phyloP scores from a whole-genome alignment of 208 protist species.

The Trypanosoma platydactyli region DNA sequence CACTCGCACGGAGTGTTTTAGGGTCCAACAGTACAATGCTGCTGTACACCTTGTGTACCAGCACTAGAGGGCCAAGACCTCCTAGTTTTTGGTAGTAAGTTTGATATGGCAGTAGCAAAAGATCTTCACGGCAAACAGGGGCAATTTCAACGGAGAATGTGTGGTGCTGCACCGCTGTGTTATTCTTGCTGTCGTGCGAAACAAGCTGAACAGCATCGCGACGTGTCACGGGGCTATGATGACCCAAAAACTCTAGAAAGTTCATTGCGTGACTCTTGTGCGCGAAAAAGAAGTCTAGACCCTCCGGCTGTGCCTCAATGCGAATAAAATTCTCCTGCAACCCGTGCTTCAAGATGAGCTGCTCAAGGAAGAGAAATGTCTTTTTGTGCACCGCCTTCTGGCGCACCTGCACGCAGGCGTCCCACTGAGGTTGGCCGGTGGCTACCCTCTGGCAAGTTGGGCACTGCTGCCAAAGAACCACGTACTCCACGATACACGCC shows the following conservation, averaged over 20 bases:
- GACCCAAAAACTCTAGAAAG: slow-evolving; percentile 96
- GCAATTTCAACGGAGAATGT: slow-evolving; percentile 98
- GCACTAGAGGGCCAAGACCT: slow-evolving; percentile 91
- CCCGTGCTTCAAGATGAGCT: slow-evolving; percentile 98
- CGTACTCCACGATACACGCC: slow-evolving; percentile 96
- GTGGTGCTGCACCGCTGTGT: slow-evolving; percentile 98
- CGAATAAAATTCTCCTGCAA: slow-evolving; percentile 95
- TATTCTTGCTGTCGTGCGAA: slow-evolving; percentile 97
- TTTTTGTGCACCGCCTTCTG: slow-evolving; percentile 99
- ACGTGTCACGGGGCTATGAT: slow-evolving; percentile 89
- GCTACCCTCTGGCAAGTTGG: slow-evolving; percentile 95
- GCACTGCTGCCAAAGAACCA: slow-evolving; percentile 97
- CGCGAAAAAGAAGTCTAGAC: slow-evolving; percentile 99
- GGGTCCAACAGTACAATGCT: slow-evolving; percentile 97
- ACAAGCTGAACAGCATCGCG: slow-evolving; percentile 96
- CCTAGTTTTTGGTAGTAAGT: slow-evolving; percentile 84
- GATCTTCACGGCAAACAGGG: slow-evolving; percentile 96
- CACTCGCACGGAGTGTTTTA: slow-evolving; percentile 90
- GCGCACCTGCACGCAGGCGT: slow-evolving; percentile 97
- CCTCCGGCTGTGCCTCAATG: slow-evolving; percentile 95
- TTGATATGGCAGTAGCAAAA: slow-evolving; percentile 92
- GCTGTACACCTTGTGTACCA: slow-evolving; percentile 94
- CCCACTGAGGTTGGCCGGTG: slow-evolving; percentile 98
- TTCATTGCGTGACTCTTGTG: slow-evolving; percentile 95
- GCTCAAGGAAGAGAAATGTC: slow-evolving; percentile 99